Conservation (phyloP, 1,139 yeast species). For the Kodamaea alishanica region DNA sequence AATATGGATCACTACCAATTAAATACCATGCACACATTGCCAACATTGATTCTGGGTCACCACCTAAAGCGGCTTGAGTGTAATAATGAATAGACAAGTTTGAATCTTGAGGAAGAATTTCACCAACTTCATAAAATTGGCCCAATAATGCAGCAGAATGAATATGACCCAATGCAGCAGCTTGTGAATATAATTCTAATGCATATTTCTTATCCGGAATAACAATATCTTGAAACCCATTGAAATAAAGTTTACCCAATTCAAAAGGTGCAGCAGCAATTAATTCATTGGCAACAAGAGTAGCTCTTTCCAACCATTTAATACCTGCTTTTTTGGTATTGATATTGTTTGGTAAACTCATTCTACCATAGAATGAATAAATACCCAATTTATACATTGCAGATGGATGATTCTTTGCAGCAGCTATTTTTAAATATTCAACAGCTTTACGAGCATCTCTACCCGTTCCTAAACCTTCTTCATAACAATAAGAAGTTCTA, state of each 20-base stretch:
- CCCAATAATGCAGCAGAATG: slow-evolving; percentile 81
- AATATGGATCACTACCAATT: slow-evolving; percentile 80
- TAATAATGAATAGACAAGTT: slow-evolving; percentile 88
- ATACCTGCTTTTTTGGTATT: slow-evolving; percentile 81
- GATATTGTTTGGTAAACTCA: slow-evolving; percentile 72
- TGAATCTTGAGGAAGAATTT: slow-evolving; percentile 74
- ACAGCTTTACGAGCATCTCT: slow-evolving; percentile 84
- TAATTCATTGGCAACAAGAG: slow-evolving; percentile 76
- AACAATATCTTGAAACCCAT: slow-evolving; percentile 83
- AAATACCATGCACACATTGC: slow-evolving; percentile 97
- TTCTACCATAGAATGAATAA: slow-evolving; percentile 75
- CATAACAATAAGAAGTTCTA: slow-evolving; percentile 86
- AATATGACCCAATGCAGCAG: slow-evolving; percentile 84
- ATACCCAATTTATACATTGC: slow-evolving; percentile 92
- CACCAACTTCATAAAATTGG: slow-evolving; percentile 79
- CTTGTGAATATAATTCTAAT: slow-evolving; percentile 78
- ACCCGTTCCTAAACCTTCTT: slow-evolving; percentile 90
- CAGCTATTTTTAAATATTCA: slow-evolving; percentile 82
- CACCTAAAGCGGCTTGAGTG: slow-evolving; percentile 84
- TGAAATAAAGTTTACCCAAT: slow-evolving; percentile 76
- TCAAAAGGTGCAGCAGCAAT: slow-evolving; percentile 94
- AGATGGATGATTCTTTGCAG: slow-evolving; percentile 87
- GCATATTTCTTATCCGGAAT: slow-evolving; percentile 84
- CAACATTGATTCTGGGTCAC: slow-evolving; percentile 86
- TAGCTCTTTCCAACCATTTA: slow-evolving; percentile 88